phyloP scores from a whole-genome alignment of 352 stramenopile species.

The Globisporangium radiosum region DNA sequence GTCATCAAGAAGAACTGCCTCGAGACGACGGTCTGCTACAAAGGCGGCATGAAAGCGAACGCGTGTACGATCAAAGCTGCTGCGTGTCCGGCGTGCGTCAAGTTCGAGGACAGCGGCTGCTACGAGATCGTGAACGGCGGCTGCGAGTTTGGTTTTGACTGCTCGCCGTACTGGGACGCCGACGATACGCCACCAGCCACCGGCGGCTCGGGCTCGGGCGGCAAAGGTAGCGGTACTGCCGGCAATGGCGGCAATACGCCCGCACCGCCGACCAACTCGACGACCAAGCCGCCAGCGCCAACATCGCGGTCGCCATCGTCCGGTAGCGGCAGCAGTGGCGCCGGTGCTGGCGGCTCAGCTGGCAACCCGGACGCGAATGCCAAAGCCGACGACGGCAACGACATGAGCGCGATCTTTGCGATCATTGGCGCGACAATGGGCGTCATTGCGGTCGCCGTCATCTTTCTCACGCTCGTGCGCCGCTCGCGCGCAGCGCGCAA shows the following conservation, averaged over 20 bases:
- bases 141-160: slow-evolving; percentile 26
- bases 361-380: slow-evolving; percentile 5
- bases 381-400: slow-evolving; percentile 16
- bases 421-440: slow-evolving; percentile 73
- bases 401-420: slow-evolving; percentile 72
- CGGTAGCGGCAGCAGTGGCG: not conserved
- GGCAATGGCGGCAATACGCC: not conserved
- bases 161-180: slow-evolving; percentile 12
- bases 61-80: slow-evolving; percentile 19
- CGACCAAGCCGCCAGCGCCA: not conserved
- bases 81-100: slow-evolving; percentile 29
- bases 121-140: slow-evolving; percentile 13
- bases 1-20: slow-evolving; percentile 16
- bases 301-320: slow-evolving; percentile 11
- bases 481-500: slow-evolving; percentile 52
- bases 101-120: slow-evolving; percentile 23
- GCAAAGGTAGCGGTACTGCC: not conserved
- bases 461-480: slow-evolving; percentile 72
- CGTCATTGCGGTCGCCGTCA: slow-evolving; percentile 71
- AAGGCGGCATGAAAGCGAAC: slow-evolving; percentile 5
- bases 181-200: slow-evolving; percentile 6
- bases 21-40: slow-evolving; percentile 23
- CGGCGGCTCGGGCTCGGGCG: slow-evolving; percentile 15
- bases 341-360: not conserved
- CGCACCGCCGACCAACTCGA: slow-evolving; percentile 3